A percentile compares a stretch with the other conserved stretches of the same genome.
Conservation (phyloP, 2,329 filamentous ascomycete genomes). For the Dothiorella sarmentorum region DNA sequence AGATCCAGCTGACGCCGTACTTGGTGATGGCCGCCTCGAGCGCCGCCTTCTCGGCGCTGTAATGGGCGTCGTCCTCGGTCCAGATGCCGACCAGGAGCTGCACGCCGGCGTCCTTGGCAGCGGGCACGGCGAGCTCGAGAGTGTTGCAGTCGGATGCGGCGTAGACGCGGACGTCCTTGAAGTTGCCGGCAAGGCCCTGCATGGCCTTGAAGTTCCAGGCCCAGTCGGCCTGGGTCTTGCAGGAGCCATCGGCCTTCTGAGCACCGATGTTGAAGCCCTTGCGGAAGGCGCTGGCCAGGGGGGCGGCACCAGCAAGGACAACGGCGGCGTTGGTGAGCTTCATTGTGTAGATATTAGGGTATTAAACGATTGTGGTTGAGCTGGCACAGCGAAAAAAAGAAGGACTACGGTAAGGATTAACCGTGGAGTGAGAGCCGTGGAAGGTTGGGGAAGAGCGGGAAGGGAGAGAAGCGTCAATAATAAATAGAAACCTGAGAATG, state of each 20-base stretch:
- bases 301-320: constrained; percentile 24
- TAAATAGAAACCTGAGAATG: constrained; percentile 16
- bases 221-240: constrained; percentile 29
- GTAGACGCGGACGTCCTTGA: constrained; percentile 28
- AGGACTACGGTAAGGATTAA: constrained; percentile 14
- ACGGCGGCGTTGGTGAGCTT: constrained; percentile 10
- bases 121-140: constrained; percentile 29
- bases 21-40: constrained; percentile 31
- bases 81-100: constrained; percentile 38
- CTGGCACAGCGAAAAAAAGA: constrained; percentile 2
- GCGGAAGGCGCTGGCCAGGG: constrained; percentile 32
- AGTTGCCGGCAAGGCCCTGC: constrained; percentile 27
- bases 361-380: constrained; percentile 8
- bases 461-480: neutral
- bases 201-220: constrained; percentile 27
- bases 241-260: constrained; percentile 26
- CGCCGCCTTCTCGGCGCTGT: constrained; percentile 35
- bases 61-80: constrained; percentile 29
- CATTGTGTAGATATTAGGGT: constrained; percentile 16
- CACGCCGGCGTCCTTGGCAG: constrained; percentile 34
- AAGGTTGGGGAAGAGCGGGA: neutral
- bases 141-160: constrained; percentile 28
- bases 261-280: constrained; percentile 32
- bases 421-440: constrained; percentile 1
- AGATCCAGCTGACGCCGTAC: constrained; percentile 34